A percentile compares a stretch with the other conserved stretches of the same genome.
Conservation (phyloP, 768 basidiomycete genomes). For the Amyloporia xantha region DNA sequence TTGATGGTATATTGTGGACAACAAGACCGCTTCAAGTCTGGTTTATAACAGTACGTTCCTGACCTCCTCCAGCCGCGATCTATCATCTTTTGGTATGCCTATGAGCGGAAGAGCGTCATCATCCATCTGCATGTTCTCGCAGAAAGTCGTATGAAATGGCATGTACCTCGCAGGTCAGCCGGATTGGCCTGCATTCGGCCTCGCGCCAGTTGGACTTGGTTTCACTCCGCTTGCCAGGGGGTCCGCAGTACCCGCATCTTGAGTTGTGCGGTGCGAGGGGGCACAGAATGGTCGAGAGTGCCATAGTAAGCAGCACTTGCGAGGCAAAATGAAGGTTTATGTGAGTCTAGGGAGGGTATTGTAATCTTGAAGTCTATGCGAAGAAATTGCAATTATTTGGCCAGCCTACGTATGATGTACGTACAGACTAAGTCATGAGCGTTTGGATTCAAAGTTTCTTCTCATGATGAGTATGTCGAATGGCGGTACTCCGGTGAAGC, state of each 20-base stretch:
- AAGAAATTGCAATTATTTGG: too few species aligned
- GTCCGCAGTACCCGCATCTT: slow-evolving; percentile 65
- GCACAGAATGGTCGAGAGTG: slow-evolving; percentile 8
- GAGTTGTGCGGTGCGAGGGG: slow-evolving; percentile 22
- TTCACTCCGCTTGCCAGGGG: slow-evolving; percentile 42
- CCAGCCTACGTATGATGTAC: too few species aligned
- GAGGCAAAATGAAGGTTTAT: too few species aligned
- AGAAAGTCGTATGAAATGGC: too few species aligned
- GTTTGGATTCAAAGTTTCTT: too few species aligned
- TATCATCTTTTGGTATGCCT: slow-evolving; percentile 81
- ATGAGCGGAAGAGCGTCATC: neutral
- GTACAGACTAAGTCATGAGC: too few species aligned
- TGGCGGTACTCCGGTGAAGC: too few species aligned
- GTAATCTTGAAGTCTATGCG: too few species aligned
- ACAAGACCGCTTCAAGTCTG: slow-evolving; percentile 73
- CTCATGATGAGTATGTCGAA: too few species aligned
- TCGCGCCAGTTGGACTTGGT: slow-evolving; percentile 37
- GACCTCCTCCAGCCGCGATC: slow-evolving; percentile 83
- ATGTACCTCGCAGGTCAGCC: slow-evolving; percentile 48
- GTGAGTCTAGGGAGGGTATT: too few species aligned
- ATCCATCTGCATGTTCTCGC: too few species aligned
- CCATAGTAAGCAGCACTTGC: too few species aligned
- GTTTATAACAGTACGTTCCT: slow-evolving; percentile 82
- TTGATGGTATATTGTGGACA: slow-evolving; percentile 95
- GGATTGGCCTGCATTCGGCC: slow-evolving; percentile 43